Conservation (phyloP, 768 basidiomycete species). For the Collybiopsis confluens region DNA sequence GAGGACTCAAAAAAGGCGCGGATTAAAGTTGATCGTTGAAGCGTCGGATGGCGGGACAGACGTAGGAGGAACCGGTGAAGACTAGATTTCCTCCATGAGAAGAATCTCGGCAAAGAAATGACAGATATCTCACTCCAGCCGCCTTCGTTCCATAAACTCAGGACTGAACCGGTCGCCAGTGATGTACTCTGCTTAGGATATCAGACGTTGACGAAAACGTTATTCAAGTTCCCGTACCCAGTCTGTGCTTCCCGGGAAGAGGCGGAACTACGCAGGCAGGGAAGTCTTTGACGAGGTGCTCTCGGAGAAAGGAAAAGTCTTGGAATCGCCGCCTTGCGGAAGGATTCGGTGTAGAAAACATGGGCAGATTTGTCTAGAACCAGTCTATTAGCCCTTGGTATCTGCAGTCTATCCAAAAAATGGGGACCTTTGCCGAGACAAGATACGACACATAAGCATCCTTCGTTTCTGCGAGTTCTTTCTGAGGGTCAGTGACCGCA, state of each 20-base stretch:
- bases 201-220: background rate
- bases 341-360: slow-evolving; percentile 73
- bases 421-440: slow-evolving; percentile 74
- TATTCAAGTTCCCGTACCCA: slow-evolving; percentile 56
- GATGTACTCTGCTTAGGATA: slow-evolving; percentile 70
- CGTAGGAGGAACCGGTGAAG: slow-evolving; percentile 91
- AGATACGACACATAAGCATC: slow-evolving; percentile 96
- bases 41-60: slow-evolving; percentile 87
- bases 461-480: slow-evolving; percentile 95
- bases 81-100: slow-evolving; percentile 34
- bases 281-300: slow-evolving; percentile 86
- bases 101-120: slow-evolving; percentile 1
- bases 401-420: background rate
- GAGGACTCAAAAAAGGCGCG: slow-evolving; percentile 93
- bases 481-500: slow-evolving; percentile 86
- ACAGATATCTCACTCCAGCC: slow-evolving; percentile 64
- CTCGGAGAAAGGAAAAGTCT: slow-evolving; percentile 92
- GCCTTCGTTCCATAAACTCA: slow-evolving; percentile 93
- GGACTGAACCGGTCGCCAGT: slow-evolving; percentile 97
- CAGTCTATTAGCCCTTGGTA: slow-evolving; percentile 7
- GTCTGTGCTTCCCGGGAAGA: slow-evolving; percentile 91
- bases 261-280: slow-evolving; percentile 98
- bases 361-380: slow-evolving; percentile 80
- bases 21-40: slow-evolving; percentile 88
- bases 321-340: slow-evolving; percentile 87